Conservation (phyloP, 129 eudicot species). For the Helianthus annuus region HanXRQr2.0-SUNRISE NC_035449.2:151876029-151876528, state of each 20-base stretch:
- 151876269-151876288: slow-evolving; percentile 29
- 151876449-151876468: no score
- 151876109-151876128: slow-evolving; percentile 41
- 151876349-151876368: not conserved
- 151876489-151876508: no score
- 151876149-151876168: slow-evolving; percentile 47
- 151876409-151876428: not conserved
- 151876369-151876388: not conserved
- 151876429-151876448: not conserved
- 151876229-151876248: slow-evolving; percentile 37
- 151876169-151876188: slow-evolving; percentile 36
- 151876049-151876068: not conserved
- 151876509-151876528: not conserved
- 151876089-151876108: slow-evolving; percentile 40
- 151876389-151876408: not conserved
- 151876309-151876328: not conserved
- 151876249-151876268: slow-evolving; percentile 45
- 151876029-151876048: slow-evolving; percentile 1
- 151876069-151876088: not conserved
- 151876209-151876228: slow-evolving; percentile 42
- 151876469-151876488: no score
- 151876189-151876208: slow-evolving; percentile 36
- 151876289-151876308: slow-evolving; percentile 13
- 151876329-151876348: not conserved
- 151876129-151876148: slow-evolving; percentile 46